Conservation (phyloP, 169 alveolate species). For the Cystoisospora suis region DNA sequence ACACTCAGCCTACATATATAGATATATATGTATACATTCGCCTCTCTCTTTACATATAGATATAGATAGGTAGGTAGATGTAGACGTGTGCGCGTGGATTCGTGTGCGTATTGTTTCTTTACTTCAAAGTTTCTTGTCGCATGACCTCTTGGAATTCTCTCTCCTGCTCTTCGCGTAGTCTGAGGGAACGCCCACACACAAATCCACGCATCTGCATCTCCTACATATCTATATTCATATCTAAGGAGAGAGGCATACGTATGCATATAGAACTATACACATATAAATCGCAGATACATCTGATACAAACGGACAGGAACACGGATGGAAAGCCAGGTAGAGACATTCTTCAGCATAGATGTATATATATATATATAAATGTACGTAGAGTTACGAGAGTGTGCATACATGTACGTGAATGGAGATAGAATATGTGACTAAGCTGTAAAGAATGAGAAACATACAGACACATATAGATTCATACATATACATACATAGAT, state of each 20-base stretch:
- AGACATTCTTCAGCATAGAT: background rate
- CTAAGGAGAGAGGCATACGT: background rate
- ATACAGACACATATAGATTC: background rate
- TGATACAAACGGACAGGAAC: background rate
- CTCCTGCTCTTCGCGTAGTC: constrained; percentile 40
- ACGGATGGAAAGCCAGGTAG: background rate
- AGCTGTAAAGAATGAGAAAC: too few relatives aligned
- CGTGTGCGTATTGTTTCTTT: too few relatives aligned
- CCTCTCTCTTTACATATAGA: background rate
- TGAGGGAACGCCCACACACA: background rate
- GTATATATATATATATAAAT: background rate
- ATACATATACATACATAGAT: background rate
- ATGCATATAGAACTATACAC: background rate
- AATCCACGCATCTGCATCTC: background rate
- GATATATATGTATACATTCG: background rate
- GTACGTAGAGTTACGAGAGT: background rate
- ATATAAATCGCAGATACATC: background rate
- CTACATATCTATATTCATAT: background rate
- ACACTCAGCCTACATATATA: too few relatives aligned
- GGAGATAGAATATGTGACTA: too few relatives aligned
- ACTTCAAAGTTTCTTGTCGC: constrained; percentile 2
- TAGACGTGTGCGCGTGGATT: too few relatives aligned
- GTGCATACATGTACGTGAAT: background rate
- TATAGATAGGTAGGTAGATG: background rate
- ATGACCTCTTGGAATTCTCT: constrained; percentile 22